Evolutionary conservation across 768 basidiomycete genomes (phyloP), one percentile per base, ranked within the genome.

Genomic region (Austroboletus eburneus): DNA sequence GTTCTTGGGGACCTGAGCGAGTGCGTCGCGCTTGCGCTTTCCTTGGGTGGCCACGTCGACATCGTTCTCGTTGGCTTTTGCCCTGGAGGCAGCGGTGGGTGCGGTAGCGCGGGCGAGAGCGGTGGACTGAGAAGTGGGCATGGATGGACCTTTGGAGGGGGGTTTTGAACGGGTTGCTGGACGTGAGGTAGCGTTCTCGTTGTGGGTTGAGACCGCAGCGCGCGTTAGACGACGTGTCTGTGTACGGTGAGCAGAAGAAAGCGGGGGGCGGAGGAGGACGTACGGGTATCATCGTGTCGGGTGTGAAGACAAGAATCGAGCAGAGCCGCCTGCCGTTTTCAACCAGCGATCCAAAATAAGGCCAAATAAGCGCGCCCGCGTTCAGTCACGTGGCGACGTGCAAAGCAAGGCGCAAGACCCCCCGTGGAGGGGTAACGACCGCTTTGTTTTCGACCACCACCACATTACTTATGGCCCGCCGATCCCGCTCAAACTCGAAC

Each of bases 21-120:
- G 72, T 0, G 81, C 86, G 40, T 83, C 82, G 17, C 88, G 83
- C 64, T 89, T 90, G 45, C 87, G 78, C 62, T 87, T 87, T 27
- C 76, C 79, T 38, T 75, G 75, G 3, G 71, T 69, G 17, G 71
- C 65, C 13, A 69, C 67, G 35, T 83, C 79, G 18, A 64, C 56
- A 51, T 79, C 74, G 51, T 67, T 65, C 30, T 74, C 69, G 52
- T 73, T 59, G 1, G 41, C 52, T 22, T 66, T 68, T 23, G 64
- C 65, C 46, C 57, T 57, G 8, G 75, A 68, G 35, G 72, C 67
- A 5, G 71, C 69, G 6, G 66, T 62, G 40, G 62, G 62, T 53
- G 61, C 71, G 70, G 57, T 68, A 72, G 56, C 75, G 61, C 72
- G 75, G 29, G 57, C 58, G 52, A 69, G 60, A 38, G 69, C 69